Evolutionary conservation across 495 filamentous ascomycete genomes (phyloP).

Genomic region (Lasiosphaeris hirsuta): DNA sequence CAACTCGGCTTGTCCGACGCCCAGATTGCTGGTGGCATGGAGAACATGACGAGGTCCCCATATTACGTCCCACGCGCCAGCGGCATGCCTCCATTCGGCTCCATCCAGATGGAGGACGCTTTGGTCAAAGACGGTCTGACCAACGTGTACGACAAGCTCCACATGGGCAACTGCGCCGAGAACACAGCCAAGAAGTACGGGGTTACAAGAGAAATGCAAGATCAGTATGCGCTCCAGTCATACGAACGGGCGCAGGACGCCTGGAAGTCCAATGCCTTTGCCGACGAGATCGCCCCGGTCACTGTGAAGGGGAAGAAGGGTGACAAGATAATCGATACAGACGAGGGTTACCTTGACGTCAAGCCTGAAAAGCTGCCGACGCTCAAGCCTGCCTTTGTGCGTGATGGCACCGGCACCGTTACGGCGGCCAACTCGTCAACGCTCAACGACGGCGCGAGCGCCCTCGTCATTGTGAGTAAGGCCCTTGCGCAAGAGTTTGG

Average conservation of each 20-base stretch:
- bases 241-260: constrained; percentile 86
- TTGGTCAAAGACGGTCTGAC: constrained; percentile 93
- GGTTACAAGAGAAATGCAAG: constrained; percentile 79
- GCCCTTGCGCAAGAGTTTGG: constrained; percentile 75
- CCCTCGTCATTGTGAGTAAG: constrained; percentile 78
- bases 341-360: constrained; percentile 84
- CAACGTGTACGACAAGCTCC: constrained; percentile 94
- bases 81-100: constrained; percentile 76
- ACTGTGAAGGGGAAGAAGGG: constrained; percentile 82
- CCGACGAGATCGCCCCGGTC: constrained; percentile 82
- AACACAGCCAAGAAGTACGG: constrained; percentile 84
- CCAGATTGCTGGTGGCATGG: constrained; percentile 91
- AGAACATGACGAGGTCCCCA: constrained; percentile 92
- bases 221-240: constrained; percentile 81
- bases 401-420: constrained; percentile 80
- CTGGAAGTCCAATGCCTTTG: constrained; percentile 77
- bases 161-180: constrained; percentile 99
- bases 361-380: constrained; percentile 79
- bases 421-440: constrained; percentile 91
- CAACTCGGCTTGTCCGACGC: constrained; percentile 83
- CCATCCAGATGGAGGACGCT: constrained; percentile 83
- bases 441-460: constrained; percentile 91
- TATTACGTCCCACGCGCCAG: constrained; percentile 81
- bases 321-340: constrained; percentile 69
- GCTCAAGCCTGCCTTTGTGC: constrained; percentile 87